Percentiles rank a stretch among this genome's conserved stretches.
Evolutionary conservation across 352 stramenopile genomes (phyloP).

Genomic region (Plasmopara viticola): DNA sequence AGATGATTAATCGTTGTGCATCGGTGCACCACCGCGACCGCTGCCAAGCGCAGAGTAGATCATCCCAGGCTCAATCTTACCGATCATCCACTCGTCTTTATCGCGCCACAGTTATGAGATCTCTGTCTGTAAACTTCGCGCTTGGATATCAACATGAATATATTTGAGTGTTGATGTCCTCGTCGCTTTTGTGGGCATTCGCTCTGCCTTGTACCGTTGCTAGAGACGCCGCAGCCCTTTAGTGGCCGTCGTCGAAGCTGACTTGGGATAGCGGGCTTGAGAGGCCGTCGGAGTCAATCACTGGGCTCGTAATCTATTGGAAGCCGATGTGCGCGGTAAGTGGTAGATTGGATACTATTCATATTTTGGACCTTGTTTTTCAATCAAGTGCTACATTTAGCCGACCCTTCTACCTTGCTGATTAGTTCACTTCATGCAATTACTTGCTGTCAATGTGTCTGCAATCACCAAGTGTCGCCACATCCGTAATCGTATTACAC

Average conservation of each 20-base stretch:
- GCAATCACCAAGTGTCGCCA: no score
- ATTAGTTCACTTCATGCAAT: no score
- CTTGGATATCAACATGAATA: not conserved
- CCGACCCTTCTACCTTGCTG: not conserved
- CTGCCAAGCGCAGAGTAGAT: not conserved
- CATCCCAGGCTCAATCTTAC: not conserved
- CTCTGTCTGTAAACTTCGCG: not conserved
- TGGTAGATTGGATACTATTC: not conserved
- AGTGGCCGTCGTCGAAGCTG: constrained; percentile 1
- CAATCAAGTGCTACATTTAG: not conserved
- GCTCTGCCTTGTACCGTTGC: not conserved
- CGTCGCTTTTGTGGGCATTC: not conserved
- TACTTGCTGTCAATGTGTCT: no score
- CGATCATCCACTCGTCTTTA: not conserved
- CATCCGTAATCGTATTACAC: no score
- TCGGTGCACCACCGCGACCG: not conserved
- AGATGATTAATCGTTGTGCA: not conserved
- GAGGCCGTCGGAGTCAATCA: not conserved
- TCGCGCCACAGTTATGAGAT: not conserved
- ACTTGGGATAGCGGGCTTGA: not conserved
- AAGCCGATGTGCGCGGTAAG: not conserved
- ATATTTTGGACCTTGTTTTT: not conserved
- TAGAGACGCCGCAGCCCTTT: not conserved
- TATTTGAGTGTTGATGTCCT: not conserved
- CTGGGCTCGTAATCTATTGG: not conserved